Base-by-base conservation (phyloP, 805 yeast species). In the Yamadazyma ubonensis region DNA sequence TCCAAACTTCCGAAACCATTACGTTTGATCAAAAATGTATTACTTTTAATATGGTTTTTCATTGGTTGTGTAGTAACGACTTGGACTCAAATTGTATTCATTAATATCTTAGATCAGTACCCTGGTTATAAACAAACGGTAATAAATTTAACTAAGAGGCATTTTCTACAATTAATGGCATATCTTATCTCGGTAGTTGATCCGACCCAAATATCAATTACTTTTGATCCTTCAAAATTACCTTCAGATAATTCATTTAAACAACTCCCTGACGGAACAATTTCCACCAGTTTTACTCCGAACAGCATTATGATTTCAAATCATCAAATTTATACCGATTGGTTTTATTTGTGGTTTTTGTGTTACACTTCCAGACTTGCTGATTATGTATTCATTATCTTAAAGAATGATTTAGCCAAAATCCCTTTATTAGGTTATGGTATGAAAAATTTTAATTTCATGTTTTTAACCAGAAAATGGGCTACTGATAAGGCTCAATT, bases 271-370 rank as follows among this genome's bases (percentile, higher is more conserved):
- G 52, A 39, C 8, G 58, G 57, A n/a, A 47, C 52, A 31, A 39
- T 52, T 33, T 53, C 48, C 14, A 53, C 52, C 16, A 42, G 50
- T 9, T 52, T 82, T 31, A 58, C 68, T 6, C 76, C 75, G 15
- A 73, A 79, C 28, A 72, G 86, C 0, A 73, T 91, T 2, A 58
- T 83, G 33, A 81, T 90, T 25, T 78, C 93, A n/a, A 91, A 91
- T 57, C 98, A 91, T 61, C 97, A 90, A 63, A 83, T 91, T 17
- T 91, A 91, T 58, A 80, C 91, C 3, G 99, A 91, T 58, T 91
- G 99, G 99, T 71, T 85, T 8, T 89, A 78, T 52, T 50, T 88
- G 40, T 91, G 99, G 99, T 91, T 86, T 78, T 44, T 86, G 15
- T 69, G 86, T 0, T 84, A 86, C 57, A 73, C 89, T 5, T 76